Evolutionary conservation across 306 rosid species (phyloP).

Genomic region (Lupinus albus): DNA sequence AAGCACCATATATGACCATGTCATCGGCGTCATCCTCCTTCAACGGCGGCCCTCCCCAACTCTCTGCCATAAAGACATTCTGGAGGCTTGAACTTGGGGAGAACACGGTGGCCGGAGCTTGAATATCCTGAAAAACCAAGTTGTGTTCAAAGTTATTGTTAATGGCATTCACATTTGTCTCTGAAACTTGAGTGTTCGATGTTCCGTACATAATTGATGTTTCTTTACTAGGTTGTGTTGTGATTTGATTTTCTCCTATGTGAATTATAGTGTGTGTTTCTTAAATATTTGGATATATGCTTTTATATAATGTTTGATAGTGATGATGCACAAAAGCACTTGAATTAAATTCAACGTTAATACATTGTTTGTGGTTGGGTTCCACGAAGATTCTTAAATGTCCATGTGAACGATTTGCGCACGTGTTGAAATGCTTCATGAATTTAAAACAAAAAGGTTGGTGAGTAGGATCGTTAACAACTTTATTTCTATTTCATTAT

Average conservation of each 20-base stretch:
- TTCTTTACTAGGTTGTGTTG: neutral
- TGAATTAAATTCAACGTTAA: neutral
- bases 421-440: slow-evolving; percentile 29
- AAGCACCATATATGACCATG: slow-evolving; percentile 42
- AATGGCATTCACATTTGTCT: neutral
- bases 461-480: neutral
- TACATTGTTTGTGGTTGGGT: neutral
- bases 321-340: neutral
- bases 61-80: slow-evolving; percentile 38
- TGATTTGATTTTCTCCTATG: neutral
- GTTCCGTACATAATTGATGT: slow-evolving; percentile 11
- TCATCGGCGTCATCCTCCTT: slow-evolving; percentile 47
- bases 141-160: neutral
- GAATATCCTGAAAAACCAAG: neutral
- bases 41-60: slow-evolving; percentile 42
- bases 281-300: neutral
- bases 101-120: neutral
- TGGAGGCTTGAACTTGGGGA: slow-evolving; percentile 13
- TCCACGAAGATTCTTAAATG: slow-evolving; percentile 33
- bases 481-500: neutral
- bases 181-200: slow-evolving; percentile 19
- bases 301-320: slow-evolving; percentile 1
- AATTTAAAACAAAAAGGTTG: neutral
- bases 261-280: neutral
- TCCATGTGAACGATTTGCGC: slow-evolving; percentile 35